phyloP scores from a whole-genome alignment of 1,284 basidiomycete species.

The Ganoderma sinense region DNA sequence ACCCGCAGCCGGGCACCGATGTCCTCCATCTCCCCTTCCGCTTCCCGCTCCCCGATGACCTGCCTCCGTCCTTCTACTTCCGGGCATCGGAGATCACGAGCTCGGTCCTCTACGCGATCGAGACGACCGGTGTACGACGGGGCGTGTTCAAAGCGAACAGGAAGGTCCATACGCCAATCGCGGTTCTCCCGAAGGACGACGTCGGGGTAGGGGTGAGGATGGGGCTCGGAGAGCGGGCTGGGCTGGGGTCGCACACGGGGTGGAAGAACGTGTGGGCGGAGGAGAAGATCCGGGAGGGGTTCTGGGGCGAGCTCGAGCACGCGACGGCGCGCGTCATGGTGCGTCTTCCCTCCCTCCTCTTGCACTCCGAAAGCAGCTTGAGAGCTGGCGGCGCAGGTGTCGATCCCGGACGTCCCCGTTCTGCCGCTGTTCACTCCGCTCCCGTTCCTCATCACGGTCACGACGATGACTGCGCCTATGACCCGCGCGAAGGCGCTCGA shows the following conservation, averaged over 20 bases:
- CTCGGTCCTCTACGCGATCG: constrained; percentile 4
- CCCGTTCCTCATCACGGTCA: neutral
- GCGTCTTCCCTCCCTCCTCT: neutral
- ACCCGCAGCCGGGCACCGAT: constrained; percentile 11
- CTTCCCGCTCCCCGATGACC: neutral
- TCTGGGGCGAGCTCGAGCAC: constrained; percentile 25
- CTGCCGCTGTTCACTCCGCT: neutral
- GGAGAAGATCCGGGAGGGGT: constrained; percentile 23
- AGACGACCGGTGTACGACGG: neutral
- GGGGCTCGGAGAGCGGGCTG: neutral
- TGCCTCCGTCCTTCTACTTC: constrained; percentile 7
- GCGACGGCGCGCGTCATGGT: constrained; percentile 24
- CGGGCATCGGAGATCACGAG: neutral
- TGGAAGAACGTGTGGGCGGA: constrained; percentile 12
- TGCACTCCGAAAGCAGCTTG: too few relatives aligned
- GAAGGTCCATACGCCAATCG: constrained; percentile 4
- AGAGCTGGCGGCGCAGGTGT: neutral
- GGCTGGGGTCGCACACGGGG: neutral
- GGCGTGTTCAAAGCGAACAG: constrained; percentile 2
- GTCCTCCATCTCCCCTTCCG: constrained; percentile 1
- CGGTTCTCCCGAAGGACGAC: constrained; percentile 8
- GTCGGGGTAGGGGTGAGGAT: neutral
- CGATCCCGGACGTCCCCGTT: neutral
- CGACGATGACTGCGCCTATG: neutral
- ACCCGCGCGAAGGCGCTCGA: neutral